phyloP scores from a whole-genome alignment of 768 basidiomycete genomes.

The Termitomyces sp. region DNA sequence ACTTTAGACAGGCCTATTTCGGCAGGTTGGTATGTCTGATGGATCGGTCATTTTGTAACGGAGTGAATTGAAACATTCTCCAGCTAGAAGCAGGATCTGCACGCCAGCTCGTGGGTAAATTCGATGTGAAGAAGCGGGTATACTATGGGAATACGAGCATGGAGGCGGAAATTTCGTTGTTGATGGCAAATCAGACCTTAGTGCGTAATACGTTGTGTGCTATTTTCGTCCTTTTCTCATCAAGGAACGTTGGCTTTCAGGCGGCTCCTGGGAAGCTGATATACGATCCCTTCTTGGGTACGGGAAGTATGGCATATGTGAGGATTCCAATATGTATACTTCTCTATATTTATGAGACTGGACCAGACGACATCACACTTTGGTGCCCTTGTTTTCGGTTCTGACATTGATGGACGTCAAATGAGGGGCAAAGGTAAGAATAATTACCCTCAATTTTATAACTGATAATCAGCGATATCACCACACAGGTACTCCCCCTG shows the following conservation, averaged over 20 bases:
- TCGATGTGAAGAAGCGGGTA: conserved; percentile 84
- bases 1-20: conserved; percentile 72
- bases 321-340: conserved; percentile 14
- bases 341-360: background rate
- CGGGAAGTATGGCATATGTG: conserved; percentile 89
- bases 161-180: conserved; percentile 92
- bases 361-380: conserved; percentile 80
- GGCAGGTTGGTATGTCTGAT: conserved; percentile 75
- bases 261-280: conserved; percentile 86
- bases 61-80: background rate
- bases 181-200: conserved; percentile 96
- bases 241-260: conserved; percentile 31
- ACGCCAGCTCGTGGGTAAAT: conserved; percentile 61
- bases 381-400: conserved; percentile 84
- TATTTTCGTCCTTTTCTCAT: background rate
- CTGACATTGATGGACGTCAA: conserved; percentile 96
- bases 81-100: conserved; percentile 64
- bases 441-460: background rate
- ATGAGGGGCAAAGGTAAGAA: conserved; percentile 86
- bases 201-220: conserved; percentile 34
- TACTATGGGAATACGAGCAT: conserved; percentile 98
- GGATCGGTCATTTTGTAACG: background rate
- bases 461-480: background rate
- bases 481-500: conserved; percentile 47
- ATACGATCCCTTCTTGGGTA: conserved; percentile 95